These are phyloP conservation scores for Thyridium curvatum DNA, from an alignment of 2,329 filamentous ascomycete species.

Conservation along the genomic window DNA sequence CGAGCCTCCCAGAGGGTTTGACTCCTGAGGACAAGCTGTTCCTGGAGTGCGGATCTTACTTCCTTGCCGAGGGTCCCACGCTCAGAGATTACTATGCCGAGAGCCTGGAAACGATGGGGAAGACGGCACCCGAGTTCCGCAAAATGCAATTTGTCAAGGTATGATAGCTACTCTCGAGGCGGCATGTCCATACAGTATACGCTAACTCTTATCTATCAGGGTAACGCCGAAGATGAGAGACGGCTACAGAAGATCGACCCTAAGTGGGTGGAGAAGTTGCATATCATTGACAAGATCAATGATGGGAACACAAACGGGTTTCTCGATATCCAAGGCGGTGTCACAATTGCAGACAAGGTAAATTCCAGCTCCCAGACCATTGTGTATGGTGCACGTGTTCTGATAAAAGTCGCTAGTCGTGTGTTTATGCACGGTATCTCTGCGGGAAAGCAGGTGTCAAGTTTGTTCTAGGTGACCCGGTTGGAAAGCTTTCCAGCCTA, in stretches of 20 bases:
- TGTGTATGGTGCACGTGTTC: too few relatives aligned
- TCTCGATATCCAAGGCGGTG: constrained; percentile 15
- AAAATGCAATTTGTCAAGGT: constrained; percentile 3
- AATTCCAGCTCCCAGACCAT: background rate
- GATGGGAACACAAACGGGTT: constrained; percentile 14
- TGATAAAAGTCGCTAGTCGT: too few relatives aligned
- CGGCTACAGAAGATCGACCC: constrained; percentile 2
- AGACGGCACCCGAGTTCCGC: background rate
- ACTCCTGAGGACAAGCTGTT: constrained; percentile 13
- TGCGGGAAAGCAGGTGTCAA: too few relatives aligned
- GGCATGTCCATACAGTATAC: background rate
- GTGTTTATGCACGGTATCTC: too few relatives aligned
- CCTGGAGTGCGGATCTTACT: constrained; percentile 10
- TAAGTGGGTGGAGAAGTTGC: constrained; percentile 16
- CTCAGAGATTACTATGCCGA: constrained; percentile 10
- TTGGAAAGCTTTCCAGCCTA: too few relatives aligned
- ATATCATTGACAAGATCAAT: constrained; percentile 15
- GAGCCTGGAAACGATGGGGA: constrained; percentile 8
- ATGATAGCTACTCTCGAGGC: constrained; percentile 8
- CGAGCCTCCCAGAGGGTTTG: constrained; percentile 13
- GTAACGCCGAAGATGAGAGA: too few relatives aligned
- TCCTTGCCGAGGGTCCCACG: constrained; percentile 5
- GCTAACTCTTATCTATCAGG: too few relatives aligned
- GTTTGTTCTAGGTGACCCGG: too few relatives aligned
- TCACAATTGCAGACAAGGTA: constrained; percentile 20